Percentiles rank a stretch among this genome's conserved stretches.
Evolutionary conservation across 176 grass and related monocot species (phyloP).

Genomic region (Neostapfia colusana): DNA sequence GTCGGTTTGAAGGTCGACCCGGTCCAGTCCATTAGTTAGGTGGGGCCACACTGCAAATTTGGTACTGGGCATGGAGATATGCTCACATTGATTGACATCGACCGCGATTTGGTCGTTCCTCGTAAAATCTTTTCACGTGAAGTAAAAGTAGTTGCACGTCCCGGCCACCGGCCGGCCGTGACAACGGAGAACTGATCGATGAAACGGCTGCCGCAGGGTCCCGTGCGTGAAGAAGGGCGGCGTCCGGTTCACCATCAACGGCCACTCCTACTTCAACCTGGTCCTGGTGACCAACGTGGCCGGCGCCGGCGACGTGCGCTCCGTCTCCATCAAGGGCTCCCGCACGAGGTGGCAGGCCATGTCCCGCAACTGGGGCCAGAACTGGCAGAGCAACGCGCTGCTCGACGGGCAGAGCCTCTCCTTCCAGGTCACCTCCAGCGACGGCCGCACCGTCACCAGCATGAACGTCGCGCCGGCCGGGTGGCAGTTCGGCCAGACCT

Average conservation of each 20-base stretch:
- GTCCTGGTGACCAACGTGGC: constrained; percentile 59
- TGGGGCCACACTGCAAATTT: constrained; percentile 36
- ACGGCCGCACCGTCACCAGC: constrained; percentile 59
- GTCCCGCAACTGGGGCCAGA: constrained; percentile 67
- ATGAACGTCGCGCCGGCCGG: constrained; percentile 40
- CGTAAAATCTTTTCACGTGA: background rate
- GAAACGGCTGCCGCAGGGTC: background rate
- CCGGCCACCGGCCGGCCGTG: too few species aligned
- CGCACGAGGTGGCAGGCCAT: constrained; percentile 58
- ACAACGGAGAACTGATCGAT: constrained; percentile 33
- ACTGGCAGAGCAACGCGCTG: constrained; percentile 62
- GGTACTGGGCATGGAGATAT: constrained; percentile 22
- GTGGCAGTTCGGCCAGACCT: constrained; percentile 58
- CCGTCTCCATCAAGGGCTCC: constrained; percentile 49
- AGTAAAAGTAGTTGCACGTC: too few species aligned
- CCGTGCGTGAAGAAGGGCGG: constrained; percentile 65
- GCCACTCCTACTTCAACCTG: constrained; percentile 71
- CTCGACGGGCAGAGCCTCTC: constrained; percentile 58
- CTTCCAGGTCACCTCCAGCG: constrained; percentile 54
- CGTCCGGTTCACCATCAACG: constrained; percentile 60
- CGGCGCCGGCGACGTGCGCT: constrained; percentile 46
- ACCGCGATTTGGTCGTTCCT: background rate
- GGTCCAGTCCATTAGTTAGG: constrained; percentile 16
- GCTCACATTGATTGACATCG: too few species aligned
- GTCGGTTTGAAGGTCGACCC: constrained; percentile 6